Conservation (phyloP, 768 basidiomycete genomes). For the Floccularia luteovirens region DNA sequence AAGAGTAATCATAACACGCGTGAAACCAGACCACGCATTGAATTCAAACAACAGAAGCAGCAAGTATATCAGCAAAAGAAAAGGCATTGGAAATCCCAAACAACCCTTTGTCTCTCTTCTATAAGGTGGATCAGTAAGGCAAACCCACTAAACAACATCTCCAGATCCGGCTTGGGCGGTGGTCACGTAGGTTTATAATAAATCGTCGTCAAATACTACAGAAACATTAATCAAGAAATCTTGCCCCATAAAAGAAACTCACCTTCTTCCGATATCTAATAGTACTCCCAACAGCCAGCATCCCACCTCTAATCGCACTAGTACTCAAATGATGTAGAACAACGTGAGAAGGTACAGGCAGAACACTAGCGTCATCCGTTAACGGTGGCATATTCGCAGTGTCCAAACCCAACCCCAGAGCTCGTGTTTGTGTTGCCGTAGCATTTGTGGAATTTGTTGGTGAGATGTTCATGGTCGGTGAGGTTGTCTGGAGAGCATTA, state of each 20-base stretch:
- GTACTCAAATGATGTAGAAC: constrained; percentile 93
- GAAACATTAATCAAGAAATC: constrained; percentile 4
- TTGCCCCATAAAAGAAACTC: constrained; percentile 10
- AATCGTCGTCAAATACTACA: constrained; percentile 77
- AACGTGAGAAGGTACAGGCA: constrained; percentile 90
- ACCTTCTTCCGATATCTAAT: constrained; percentile 92
- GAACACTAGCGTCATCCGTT: constrained; percentile 82
- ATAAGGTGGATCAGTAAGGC: background rate
- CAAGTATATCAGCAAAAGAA: background rate
- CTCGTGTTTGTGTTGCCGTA: constrained; percentile 11
- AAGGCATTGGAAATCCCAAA: background rate
- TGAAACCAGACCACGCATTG: background rate
- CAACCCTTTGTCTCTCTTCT: background rate
- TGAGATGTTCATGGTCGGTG: background rate
- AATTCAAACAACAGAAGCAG: background rate
- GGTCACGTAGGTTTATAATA: constrained; percentile 28
- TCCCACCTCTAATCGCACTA: constrained; percentile 90
- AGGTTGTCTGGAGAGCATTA: background rate
- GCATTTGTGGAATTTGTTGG: constrained; percentile 4
- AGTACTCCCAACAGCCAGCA: constrained; percentile 87
- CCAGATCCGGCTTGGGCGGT: too few relatives aligned
- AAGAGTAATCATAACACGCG: background rate
- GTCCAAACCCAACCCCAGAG: constrained; percentile 25
- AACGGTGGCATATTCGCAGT: constrained; percentile 32
- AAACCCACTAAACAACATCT: too few relatives aligned